Conservation (phyloP, 2,329 filamentous ascomycete species). For the Hysterium pulicare region DNA sequence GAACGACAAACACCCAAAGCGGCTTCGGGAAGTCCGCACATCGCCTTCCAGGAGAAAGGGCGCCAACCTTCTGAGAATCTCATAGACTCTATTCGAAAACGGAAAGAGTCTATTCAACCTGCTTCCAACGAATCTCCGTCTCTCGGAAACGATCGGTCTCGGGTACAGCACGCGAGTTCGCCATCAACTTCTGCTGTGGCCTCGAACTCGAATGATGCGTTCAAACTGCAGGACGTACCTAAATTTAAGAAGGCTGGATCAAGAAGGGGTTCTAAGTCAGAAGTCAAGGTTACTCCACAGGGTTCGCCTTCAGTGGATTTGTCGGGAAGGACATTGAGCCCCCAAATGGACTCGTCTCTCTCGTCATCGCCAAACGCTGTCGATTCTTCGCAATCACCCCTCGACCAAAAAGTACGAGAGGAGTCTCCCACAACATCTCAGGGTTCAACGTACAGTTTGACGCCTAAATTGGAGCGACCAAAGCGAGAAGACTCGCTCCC, state of each 20-base stretch:
- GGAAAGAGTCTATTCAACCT: conserved; percentile 29
- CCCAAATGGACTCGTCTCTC: conserved; percentile 27
- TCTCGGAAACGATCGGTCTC: conserved; percentile 49
- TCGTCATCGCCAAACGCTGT: conserved; percentile 38
- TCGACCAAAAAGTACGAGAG: conserved; percentile 5
- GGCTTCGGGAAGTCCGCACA: conserved; percentile 68
- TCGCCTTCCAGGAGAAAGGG: conserved; percentile 84
- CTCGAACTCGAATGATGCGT: conserved; percentile 43
- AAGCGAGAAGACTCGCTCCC: conserved; percentile 60
- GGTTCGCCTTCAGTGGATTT: conserved; percentile 42
- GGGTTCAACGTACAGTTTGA: conserved; percentile 37
- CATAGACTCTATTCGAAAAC: conserved; percentile 52
- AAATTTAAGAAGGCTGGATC: conserved; percentile 56
- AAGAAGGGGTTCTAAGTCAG: conserved; percentile 45
- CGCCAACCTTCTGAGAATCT: conserved; percentile 62
- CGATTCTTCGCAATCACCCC: conserved; percentile 30
- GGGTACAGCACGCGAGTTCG: conserved; percentile 33
- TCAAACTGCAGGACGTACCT: conserved; percentile 78
- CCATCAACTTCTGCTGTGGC: conserved; percentile 17
- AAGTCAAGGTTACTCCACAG: conserved; percentile 40
- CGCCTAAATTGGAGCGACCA: conserved; percentile 44
- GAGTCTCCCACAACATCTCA: conserved; percentile 31
- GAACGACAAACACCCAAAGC: conserved; percentile 10
- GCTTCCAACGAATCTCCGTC: conserved; percentile 24
- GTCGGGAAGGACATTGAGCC: conserved; percentile 29